Conservation (phyloP, 306 rosid genomes). For the Cucumis melo region DNA sequence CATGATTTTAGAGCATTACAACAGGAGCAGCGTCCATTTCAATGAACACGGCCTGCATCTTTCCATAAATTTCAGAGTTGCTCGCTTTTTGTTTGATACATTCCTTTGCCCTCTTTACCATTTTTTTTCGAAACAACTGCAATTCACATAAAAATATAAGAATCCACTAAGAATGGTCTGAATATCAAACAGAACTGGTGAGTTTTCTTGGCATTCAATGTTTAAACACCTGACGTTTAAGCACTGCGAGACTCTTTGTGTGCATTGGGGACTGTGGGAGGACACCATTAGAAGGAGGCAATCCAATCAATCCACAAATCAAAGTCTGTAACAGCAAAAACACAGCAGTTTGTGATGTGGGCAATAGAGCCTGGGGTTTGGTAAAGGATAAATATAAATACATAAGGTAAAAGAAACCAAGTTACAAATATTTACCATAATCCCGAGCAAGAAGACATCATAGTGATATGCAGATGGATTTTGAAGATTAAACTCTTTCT, state of each 20-base stretch:
- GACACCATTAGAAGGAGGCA: constrained; percentile 98
- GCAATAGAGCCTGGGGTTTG: background rate
- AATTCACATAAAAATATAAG: background rate
- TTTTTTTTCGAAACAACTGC: constrained; percentile 49
- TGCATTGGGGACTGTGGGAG: constrained; percentile 97
- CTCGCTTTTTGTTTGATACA: constrained; percentile 25
- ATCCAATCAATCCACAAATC: constrained; percentile 79
- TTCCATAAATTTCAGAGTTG: constrained; percentile 51
- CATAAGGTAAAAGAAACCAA: background rate
- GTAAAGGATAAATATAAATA: background rate
- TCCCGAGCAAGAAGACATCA: constrained; percentile 60
- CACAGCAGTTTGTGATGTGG: background rate
- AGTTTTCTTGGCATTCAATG: background rate
- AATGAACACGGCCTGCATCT: constrained; percentile 53
- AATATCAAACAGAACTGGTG: background rate
- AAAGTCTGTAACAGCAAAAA: constrained; percentile 34
- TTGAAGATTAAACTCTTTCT: constrained; percentile 77
- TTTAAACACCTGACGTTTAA: constrained; percentile 48
- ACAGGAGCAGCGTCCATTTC: constrained; percentile 67
- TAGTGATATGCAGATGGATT: constrained; percentile 87
- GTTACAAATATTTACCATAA: constrained; percentile 28
- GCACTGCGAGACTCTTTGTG: constrained; percentile 81
- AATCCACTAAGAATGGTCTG: background rate
- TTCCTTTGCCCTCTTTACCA: constrained; percentile 81
- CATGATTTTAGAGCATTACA: constrained; percentile 20